phyloP scores from a whole-genome alignment of 768 basidiomycete genomes.

The Termitomyces eurrhizus region DNA sequence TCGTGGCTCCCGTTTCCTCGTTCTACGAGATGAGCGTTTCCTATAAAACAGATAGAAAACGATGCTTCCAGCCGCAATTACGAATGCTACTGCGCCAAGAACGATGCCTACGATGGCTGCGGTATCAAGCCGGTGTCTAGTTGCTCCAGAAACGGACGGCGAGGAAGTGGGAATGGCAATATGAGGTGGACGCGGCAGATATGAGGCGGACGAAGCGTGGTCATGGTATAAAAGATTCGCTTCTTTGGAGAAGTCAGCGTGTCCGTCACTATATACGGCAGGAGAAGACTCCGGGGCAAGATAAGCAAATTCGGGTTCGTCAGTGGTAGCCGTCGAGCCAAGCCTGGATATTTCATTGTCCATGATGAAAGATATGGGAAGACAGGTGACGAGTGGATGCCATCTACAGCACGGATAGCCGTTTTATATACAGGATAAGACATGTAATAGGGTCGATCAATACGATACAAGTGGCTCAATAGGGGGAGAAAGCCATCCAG shows the following conservation, averaged over 20 bases:
- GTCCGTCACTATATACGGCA: neutral
- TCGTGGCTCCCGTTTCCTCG: neutral
- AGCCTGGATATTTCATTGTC: neutral
- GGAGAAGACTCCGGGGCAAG: neutral
- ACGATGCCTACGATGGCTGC: slow-evolving; percentile 18
- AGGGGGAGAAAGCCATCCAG: neutral
- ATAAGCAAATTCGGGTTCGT: neutral
- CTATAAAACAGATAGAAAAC: slow-evolving; percentile 14
- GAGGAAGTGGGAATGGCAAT: slow-evolving; percentile 8
- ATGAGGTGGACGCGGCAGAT: slow-evolving; percentile 9
- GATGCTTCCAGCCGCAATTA: slow-evolving; percentile 10
- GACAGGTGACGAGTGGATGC: neutral
- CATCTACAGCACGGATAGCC: neutral
- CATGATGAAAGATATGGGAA: neutral
- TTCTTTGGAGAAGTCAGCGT: neutral
- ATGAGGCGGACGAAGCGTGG: neutral
- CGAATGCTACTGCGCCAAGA: slow-evolving; percentile 13
- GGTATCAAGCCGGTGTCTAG: neutral
- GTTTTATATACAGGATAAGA: slow-evolving; percentile 4
- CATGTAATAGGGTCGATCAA: slow-evolving; percentile 6
- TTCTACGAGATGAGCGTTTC: neutral
- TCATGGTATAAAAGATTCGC: no score
- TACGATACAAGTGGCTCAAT: neutral
- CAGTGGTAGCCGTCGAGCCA: neutral
- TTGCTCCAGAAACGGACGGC: neutral